Evolutionary conservation across 2,329 filamentous ascomycete species (phyloP).

Genomic region (Paraphaeosphaeria minitans): DNA sequence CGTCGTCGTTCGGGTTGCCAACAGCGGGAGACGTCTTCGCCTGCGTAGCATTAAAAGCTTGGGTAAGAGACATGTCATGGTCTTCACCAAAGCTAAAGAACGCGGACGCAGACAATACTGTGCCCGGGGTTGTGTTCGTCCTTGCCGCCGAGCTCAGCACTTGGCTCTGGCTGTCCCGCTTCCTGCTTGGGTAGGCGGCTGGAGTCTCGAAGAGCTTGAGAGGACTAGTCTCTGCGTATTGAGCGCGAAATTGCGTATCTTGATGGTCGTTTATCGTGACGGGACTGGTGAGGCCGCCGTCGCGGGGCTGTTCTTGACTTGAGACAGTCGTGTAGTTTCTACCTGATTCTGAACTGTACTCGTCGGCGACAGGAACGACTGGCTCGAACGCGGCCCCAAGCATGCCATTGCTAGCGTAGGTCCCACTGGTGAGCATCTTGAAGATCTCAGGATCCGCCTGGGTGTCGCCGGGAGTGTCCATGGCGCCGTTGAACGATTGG

Average conservation of each 20-base stretch:
- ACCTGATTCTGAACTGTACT: conserved; percentile 22
- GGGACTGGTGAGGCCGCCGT: conserved; percentile 34
- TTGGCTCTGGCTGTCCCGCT: conserved; percentile 47
- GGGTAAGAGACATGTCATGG: conserved; percentile 50
- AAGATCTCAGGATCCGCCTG: conserved; percentile 56
- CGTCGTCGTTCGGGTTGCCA: conserved; percentile 48
- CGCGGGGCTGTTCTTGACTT: conserved; percentile 34
- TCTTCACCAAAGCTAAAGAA: conserved; percentile 44
- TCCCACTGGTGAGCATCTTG: conserved; percentile 45
- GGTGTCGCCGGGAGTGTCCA: conserved; percentile 51
- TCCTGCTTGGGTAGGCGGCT: conserved; percentile 47
- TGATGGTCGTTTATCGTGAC: conserved; percentile 35
- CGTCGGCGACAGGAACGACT: conserved; percentile 20
- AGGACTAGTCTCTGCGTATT: conserved; percentile 35
- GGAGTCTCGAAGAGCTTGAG: conserved; percentile 50
- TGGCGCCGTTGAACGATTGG: conserved; percentile 46
- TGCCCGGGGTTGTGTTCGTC: conserved; percentile 51
- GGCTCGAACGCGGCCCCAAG: conserved; percentile 15
- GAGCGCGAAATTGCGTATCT: conserved; percentile 22
- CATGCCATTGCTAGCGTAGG: conserved; percentile 20
- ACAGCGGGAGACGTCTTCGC: conserved; percentile 51
- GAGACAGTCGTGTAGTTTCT: conserved; percentile 31
- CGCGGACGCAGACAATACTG: conserved; percentile 40
- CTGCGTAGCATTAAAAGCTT: conserved; percentile 54
- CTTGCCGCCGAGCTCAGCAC: conserved; percentile 46